Evolutionary conservation across 306 rosid genomes (phyloP).

Genomic region (Acacia acuminata): DNA sequence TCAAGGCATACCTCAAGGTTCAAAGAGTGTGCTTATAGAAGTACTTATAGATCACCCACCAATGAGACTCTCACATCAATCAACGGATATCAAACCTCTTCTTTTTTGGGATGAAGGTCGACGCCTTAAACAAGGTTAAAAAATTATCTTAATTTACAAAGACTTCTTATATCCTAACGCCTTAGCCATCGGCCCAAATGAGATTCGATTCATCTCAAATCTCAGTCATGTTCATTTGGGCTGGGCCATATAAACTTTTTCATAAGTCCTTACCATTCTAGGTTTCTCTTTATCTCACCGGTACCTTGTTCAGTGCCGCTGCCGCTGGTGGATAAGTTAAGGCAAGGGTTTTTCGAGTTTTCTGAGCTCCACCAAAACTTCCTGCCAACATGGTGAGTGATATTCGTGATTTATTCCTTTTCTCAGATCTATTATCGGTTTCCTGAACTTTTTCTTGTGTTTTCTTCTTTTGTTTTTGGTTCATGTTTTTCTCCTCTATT

Average conservation of each 20-base stretch:
- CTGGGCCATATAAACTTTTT: background rate
- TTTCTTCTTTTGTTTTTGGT: background rate
- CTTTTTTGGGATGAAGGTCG: no score
- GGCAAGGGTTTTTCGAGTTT: constrained; percentile 1
- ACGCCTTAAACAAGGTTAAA: no score
- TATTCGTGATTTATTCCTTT: background rate
- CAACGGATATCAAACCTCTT: no score
- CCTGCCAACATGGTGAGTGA: constrained; percentile 33
- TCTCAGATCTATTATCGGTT: constrained; percentile 13
- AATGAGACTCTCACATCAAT: no score
- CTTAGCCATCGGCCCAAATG: background rate
- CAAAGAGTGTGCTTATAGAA: no score
- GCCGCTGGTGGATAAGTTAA: background rate
- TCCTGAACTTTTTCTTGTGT: background rate
- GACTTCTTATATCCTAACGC: no score
- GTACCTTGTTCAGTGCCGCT: background rate
- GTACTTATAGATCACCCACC: no score
- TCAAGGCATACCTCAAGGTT: no score
- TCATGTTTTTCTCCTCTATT: background rate
- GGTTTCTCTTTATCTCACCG: background rate
- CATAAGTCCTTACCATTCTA: background rate
- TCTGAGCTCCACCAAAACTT: background rate
- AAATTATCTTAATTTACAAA: background rate
- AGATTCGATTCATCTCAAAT: background rate
- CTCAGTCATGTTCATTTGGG: background rate